phyloP scores from a whole-genome alignment of 805 yeast genomes.

The Ogataea ganodermae region DNA sequence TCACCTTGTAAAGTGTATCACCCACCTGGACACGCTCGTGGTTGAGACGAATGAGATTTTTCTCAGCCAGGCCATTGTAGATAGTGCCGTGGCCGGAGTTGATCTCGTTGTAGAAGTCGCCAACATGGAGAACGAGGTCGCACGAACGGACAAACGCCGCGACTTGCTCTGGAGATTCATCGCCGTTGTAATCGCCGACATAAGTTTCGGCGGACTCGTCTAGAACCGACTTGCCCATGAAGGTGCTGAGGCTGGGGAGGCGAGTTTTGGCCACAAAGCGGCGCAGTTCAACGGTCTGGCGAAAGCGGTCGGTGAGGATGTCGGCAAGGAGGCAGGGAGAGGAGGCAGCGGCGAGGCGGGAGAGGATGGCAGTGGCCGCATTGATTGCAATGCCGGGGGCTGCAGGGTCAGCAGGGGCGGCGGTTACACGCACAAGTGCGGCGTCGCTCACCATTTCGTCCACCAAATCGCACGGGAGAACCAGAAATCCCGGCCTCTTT shows the following conservation, averaged over 20 bases:
- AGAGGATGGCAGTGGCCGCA: constrained; percentile 47
- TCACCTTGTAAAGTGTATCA: constrained; percentile 41
- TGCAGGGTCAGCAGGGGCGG: too few species aligned
- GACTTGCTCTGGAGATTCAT: constrained; percentile 50
- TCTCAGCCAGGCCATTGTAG: constrained; percentile 40
- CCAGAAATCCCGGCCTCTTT: constrained; percentile 81
- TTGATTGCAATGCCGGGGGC: constrained; percentile 8
- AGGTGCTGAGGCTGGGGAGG: constrained; percentile 59
- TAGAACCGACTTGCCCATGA: constrained; percentile 70
- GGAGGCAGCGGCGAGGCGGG: constrained; percentile 50
- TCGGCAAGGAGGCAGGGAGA: constrained; percentile 75
- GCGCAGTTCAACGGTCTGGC: constrained; percentile 45
- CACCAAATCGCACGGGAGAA: constrained; percentile 71
- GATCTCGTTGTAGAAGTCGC: constrained; percentile 66
- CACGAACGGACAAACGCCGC: constrained; percentile 50
- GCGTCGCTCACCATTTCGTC: constrained; percentile 44
- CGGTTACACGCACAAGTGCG: too few species aligned
- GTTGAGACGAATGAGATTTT: constrained; percentile 50
- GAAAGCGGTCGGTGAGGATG: constrained; percentile 64
- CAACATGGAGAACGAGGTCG: constrained; percentile 72
- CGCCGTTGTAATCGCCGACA: constrained; percentile 75
- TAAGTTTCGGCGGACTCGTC: constrained; percentile 69
- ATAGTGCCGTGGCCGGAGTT: constrained; percentile 68
- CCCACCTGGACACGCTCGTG: constrained; percentile 55
- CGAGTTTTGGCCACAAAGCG: constrained; percentile 50